Evolutionary conservation across 2,329 filamentous ascomycete genomes (phyloP), one percentile per base, ranked within the genome.

Genomic region (Clonostachys rosea): DNA sequence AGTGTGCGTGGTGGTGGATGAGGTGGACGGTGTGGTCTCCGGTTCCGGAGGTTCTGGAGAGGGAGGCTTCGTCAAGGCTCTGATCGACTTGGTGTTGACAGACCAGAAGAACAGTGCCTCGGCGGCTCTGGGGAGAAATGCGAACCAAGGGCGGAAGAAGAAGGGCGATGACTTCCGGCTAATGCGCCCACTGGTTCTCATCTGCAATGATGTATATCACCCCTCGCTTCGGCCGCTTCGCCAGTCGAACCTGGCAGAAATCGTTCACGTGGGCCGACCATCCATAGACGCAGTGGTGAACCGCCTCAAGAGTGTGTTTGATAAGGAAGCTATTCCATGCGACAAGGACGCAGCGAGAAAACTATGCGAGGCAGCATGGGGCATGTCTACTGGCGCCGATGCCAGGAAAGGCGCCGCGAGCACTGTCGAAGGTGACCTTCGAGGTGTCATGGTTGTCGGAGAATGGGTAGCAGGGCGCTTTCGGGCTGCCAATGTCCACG

Each of bases 161-260:
- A 92, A 90, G 62, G 86, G 85, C 1, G 92, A 97, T 58, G 86
- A 85, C 49, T 99, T 99, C 61, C 81, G 87, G 40, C 78, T 96
- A 51, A 80, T 95, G 68, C 79, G 94, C 42, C 94, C 94, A 0
- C 74, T 99, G 33, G 90, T 99, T 44, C 75, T 99, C 43, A 94
- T 99, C 56, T 99, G 94, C 72, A 99, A 99, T 58, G 95, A 99
- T 63, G 83, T 97, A 1, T 99, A 99, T 60, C 91, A 96, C 56
- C 85, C 92, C 5, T 89, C 91, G 17, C 76, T 99, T 39, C 81
- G 91, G 30, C 91, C 89, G 0, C 74, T 99, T 8, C 83, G 94
- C n/a, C 87, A 92, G 53, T 91, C 90, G 0, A 83, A 75, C 6
- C 70, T 94, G 44, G 94, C 92, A 0, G 94, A 99, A 63, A 84